Evolutionary conservation across 2,329 filamentous ascomycete genomes (phyloP).

Genomic region (Colletotrichum siamense): DNA sequence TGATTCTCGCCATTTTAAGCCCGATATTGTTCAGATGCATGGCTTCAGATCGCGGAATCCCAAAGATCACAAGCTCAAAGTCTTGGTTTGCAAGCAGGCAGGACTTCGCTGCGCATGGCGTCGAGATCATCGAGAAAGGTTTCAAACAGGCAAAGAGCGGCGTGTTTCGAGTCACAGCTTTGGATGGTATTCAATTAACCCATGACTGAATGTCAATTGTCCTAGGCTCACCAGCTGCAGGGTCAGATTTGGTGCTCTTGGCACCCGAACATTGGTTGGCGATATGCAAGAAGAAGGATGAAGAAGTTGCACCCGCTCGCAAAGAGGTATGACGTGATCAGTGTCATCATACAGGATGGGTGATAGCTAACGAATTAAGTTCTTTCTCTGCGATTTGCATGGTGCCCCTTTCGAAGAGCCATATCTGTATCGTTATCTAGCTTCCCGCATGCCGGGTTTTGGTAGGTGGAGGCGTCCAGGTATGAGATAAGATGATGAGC

Average conservation of each 20-base stretch:
- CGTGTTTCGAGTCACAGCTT: constrained; percentile 7
- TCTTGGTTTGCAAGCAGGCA: constrained; percentile 5
- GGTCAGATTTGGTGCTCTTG: constrained; percentile 8
- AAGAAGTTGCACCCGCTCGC: constrained; percentile 5
- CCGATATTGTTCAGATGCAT: not conserved
- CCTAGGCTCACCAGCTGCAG: not conserved
- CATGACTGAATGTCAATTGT: not conserved
- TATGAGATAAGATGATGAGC: not conserved
- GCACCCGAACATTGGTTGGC: constrained; percentile 8
- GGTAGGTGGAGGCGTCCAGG: not conserved
- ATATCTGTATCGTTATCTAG: constrained; percentile 1
- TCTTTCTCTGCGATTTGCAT: constrained; percentile 10
- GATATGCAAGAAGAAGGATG: constrained; percentile 15
- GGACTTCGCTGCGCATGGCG: constrained; percentile 9
- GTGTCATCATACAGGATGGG: accelerated
- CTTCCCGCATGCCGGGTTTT: constrained; percentile 11
- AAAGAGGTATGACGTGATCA: not conserved
- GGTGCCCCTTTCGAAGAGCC: constrained; percentile 14
- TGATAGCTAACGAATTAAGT: not conserved
- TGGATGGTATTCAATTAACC: not conserved
- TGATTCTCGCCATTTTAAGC: not conserved
- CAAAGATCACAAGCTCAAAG: constrained; percentile 8
- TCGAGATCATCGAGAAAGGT: constrained; percentile 15
- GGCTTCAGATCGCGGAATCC: not conserved
- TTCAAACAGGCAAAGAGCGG: not conserved